These are phyloP conservation scores for Fraxinus angustifolia DNA, from an alignment of 305 asterid species.

Conservation along the genomic window DNA sequence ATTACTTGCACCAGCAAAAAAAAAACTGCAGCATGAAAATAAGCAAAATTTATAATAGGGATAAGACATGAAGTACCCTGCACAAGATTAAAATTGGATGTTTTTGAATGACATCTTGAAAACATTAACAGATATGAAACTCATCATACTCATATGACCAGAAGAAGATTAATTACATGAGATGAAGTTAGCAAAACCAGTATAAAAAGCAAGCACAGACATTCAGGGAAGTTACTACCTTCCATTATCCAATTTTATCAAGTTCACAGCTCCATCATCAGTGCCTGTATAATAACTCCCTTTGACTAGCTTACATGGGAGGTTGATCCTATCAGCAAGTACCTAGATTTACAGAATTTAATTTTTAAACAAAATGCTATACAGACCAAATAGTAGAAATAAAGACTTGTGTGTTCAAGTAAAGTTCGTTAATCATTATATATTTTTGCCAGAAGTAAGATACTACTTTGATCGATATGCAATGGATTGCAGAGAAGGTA, in stretches of 20 bases:
- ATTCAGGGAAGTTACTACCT: conserved; percentile 43
- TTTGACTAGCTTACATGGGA: conserved; percentile 91
- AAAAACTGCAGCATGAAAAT: background rate
- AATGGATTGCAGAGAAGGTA: background rate
- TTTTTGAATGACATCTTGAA: background rate
- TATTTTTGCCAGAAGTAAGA: background rate
- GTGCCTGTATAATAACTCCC: conserved; percentile 97
- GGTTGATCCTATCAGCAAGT: conserved; percentile 86
- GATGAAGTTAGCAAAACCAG: background rate
- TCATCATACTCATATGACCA: background rate
- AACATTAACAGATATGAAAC: background rate
- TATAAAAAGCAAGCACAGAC: conserved; percentile 12
- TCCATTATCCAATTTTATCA: conserved; percentile 84
- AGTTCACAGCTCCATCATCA: conserved; percentile 95
- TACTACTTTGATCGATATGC: background rate
- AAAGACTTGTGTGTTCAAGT: background rate
- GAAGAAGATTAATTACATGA: conserved; percentile 2
- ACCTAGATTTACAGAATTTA: conserved; percentile 57
- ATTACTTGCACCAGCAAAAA: background rate
- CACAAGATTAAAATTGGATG: background rate
- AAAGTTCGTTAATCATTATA: background rate
- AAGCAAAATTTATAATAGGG: background rate
- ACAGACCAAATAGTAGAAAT: conserved; percentile 5
- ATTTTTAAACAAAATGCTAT: conserved; percentile 11
- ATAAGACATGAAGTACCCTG: background rate